Evolutionary conservation across 305 asterid genomes (phyloP).

Genomic region (Fraxinus latifolia): DNA sequence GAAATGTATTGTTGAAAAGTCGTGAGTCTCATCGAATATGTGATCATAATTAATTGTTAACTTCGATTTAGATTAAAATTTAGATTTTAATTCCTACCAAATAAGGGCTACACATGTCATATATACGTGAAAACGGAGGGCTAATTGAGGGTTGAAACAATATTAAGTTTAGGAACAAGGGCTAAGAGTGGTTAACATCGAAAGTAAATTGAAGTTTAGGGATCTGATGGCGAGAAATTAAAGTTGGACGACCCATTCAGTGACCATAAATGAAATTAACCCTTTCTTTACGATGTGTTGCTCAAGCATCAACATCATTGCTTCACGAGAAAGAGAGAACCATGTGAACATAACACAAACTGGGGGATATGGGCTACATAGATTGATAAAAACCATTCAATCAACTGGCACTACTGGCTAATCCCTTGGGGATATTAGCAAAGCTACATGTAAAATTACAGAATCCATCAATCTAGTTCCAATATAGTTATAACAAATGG

Average conservation of each 20-base stretch:
- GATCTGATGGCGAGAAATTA: neutral
- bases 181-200: neutral
- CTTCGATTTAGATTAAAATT: too few relatives aligned
- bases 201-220: neutral
- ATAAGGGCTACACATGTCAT: neutral
- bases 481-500: neutral
- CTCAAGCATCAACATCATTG: neutral
- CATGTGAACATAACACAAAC: neutral
- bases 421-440: slow-evolving; percentile 16
- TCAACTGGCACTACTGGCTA: neutral
- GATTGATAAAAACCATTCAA: neutral
- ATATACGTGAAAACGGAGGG: neutral
- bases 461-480: neutral
- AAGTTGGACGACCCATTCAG: neutral
- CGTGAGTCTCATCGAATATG: too few relatives aligned
- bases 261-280: neutral
- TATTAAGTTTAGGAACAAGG: neutral
- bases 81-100: too few relatives aligned
- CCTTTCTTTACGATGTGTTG: neutral
- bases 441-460: neutral
- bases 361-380: neutral
- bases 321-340: neutral
- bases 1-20: too few relatives aligned
- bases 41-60: too few relatives aligned
- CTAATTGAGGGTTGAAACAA: neutral